Evolutionary conservation across 2,329 filamentous ascomycete species (phyloP).

Genomic region (Dissoconium aciculare): DNA sequence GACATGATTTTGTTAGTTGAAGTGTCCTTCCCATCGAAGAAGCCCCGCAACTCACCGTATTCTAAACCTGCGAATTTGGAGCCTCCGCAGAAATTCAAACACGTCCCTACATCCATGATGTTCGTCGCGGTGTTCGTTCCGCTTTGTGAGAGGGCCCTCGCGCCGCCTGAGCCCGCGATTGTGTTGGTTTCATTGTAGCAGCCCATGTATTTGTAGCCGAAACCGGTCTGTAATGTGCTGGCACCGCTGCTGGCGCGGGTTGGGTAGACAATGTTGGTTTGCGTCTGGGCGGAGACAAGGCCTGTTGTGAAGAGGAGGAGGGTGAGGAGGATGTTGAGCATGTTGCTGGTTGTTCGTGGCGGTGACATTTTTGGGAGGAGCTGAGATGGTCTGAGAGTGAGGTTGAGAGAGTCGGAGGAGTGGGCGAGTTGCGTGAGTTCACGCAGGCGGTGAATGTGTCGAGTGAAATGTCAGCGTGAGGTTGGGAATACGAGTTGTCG

Average conservation of each 20-base stretch:
- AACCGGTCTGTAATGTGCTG: conserved; percentile 11
- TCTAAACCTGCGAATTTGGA: conserved; percentile 40
- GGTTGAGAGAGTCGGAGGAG: too few species aligned
- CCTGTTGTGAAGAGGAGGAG: conserved; percentile 7
- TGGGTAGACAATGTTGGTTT: conserved; percentile 16
- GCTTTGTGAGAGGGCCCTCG: too few species aligned
- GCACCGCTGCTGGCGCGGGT: conserved; percentile 16
- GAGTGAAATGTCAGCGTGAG: too few species aligned
- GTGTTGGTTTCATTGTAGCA: conserved; percentile 45
- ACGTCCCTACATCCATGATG: conserved; percentile 38
- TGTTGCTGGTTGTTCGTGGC: too few species aligned
- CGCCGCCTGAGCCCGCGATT: conserved; percentile 24
- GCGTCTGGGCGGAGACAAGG: conserved; percentile 12
- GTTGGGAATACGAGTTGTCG: too few species aligned
- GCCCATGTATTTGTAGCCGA: conserved; percentile 37
- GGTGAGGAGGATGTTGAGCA: conserved; percentile 4
- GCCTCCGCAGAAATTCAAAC: conserved; percentile 37
- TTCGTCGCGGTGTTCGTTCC: conserved; percentile 27
- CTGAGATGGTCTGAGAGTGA: conserved; percentile 6
- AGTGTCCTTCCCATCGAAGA: neutral
- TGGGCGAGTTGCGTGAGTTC: too few species aligned
- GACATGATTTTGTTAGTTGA: neutral
- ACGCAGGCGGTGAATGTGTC: too few species aligned
- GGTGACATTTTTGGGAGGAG: too few species aligned
- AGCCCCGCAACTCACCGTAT: conserved; percentile 27